Evolutionary conservation across 345 rosid species (phyloP), one percentile per base, ranked within the genome.

Genomic region (Populus simonii): DNA sequence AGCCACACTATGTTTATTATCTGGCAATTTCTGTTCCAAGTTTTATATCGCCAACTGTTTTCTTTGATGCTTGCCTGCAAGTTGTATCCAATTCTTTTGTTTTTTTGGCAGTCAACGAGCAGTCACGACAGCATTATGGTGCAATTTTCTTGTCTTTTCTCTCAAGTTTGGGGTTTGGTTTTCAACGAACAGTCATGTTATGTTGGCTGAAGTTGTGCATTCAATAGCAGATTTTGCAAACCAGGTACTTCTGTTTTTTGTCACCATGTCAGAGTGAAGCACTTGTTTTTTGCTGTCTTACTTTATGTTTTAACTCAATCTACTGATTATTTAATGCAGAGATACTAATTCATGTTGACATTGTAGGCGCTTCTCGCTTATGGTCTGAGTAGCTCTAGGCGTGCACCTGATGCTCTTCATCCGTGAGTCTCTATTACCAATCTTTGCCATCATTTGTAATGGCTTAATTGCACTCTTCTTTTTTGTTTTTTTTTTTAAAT

Each of bases 351-450:
- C 61, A 68, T 85, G 74, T 86, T 81, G 73, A 80, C 80, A 82
- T 80, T 87, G 73, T 85, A 96, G 99, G 97, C 86, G 6, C 94
- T 96, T 87, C 96, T 96, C 82, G 97, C 98, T 85, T 96, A 93
- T 88, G 99, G 98, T 70, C 84, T 96, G 83, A 87, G 89, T 85
- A 96, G 99, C 86, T 96, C 99, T 83, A 93, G 96, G 81, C 99
- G 97, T 67, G 99, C 97, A 51, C 99, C 98, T 10, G 99, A 96
- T 89, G 98, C 98, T 75, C 82, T 96, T 81, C 99, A 96, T 82
- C 98, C 97, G 99, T 96, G 84, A 87, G 97, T 87, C 72, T 80
- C 70, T 39, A 22, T 1, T 72, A 12, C 29, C 49, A 5, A n/a
- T 41, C 43, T 74, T 81, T 45, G 7, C 73, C 25, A 36, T 73